These are phyloP conservation scores for Theileria equi DNA, from an alignment of 169 alveolate species.

Conservation along the genomic window DNA sequence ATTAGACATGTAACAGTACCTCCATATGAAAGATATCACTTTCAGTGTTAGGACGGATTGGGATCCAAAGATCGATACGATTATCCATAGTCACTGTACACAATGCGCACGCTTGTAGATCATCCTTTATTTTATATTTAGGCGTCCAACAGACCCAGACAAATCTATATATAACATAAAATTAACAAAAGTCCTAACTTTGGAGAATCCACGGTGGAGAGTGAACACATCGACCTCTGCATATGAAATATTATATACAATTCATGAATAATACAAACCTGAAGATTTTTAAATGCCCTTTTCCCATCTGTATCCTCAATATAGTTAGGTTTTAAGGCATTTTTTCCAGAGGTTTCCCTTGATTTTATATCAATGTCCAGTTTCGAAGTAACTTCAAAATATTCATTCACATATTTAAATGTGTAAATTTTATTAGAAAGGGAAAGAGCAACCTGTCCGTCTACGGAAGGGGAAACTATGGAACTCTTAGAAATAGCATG, in stretches of 20 bases:
- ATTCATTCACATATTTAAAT: background rate
- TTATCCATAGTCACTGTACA: constrained; percentile 39
- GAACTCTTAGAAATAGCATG: constrained; percentile 41
- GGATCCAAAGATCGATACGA: constrained; percentile 52
- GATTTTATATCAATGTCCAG: constrained; percentile 6
- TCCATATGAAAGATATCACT: constrained; percentile 32
- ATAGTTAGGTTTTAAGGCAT: no score
- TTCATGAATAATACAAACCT: no score
- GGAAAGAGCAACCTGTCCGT: constrained; percentile 37
- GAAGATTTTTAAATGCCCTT: no score
- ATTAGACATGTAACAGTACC: constrained; percentile 5
- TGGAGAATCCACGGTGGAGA: constrained; percentile 12
- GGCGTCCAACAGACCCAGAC: constrained; percentile 61
- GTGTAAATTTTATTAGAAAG: constrained; percentile 22
- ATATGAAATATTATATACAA: background rate
- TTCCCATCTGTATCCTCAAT: background rate
- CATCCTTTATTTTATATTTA: background rate
- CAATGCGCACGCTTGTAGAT: constrained; percentile 10
- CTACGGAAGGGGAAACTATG: constrained; percentile 26
- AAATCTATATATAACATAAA: constrained; percentile 3
- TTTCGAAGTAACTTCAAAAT: constrained; percentile 20
- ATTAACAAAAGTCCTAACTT: constrained; percentile 1
- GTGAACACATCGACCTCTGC: constrained; percentile 29
- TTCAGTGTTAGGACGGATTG: background rate
- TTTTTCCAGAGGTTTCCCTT: no score